These are phyloP conservation scores for Claviceps sorghi DNA, from an alignment of 2,329 filamentous ascomycete species.

Conservation along the genomic window DNA sequence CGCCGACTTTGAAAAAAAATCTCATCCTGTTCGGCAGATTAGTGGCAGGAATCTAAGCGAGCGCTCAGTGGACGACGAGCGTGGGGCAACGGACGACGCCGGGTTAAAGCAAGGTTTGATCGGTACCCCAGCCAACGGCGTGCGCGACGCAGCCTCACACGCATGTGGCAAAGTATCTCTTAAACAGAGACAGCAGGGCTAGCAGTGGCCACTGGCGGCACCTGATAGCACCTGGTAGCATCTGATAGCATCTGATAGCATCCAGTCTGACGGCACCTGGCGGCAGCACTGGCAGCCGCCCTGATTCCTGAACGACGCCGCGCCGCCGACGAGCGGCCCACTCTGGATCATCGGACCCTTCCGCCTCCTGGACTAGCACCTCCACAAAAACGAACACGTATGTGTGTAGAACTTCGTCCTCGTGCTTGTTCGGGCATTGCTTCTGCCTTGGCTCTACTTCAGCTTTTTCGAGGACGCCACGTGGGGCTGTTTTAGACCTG, in stretches of 20 bases:
- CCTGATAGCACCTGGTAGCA: background rate
- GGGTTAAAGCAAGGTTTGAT: background rate
- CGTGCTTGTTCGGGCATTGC: background rate
- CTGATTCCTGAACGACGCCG: background rate
- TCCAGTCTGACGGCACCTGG: background rate
- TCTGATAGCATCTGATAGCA: background rate
- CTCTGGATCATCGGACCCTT: constrained; percentile 3
- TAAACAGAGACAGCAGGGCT: background rate
- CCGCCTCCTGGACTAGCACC: constrained; percentile 6
- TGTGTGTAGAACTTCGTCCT: constrained; percentile 6
- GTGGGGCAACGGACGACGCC: no score
- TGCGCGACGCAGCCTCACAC: background rate
- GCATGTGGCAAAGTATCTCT: background rate
- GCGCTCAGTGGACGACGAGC: no score
- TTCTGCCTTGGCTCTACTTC: constrained; percentile 1
- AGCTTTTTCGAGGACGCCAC: constrained; percentile 14
- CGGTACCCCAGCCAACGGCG: background rate
- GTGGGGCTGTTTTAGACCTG: constrained; percentile 17
- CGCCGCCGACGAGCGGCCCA: background rate
- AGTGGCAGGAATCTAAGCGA: background rate
- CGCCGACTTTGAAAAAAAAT: no score
- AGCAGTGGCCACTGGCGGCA: background rate
- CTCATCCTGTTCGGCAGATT: background rate
- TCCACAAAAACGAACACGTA: constrained; percentile 14
- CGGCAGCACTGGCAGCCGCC: background rate